Percentiles rank a stretch among this genome's conserved stretches.
These are phyloP conservation scores for Bisporella sp. DNA, from an alignment of 2,329 filamentous ascomycete genomes.

Conservation along the genomic window DNA sequence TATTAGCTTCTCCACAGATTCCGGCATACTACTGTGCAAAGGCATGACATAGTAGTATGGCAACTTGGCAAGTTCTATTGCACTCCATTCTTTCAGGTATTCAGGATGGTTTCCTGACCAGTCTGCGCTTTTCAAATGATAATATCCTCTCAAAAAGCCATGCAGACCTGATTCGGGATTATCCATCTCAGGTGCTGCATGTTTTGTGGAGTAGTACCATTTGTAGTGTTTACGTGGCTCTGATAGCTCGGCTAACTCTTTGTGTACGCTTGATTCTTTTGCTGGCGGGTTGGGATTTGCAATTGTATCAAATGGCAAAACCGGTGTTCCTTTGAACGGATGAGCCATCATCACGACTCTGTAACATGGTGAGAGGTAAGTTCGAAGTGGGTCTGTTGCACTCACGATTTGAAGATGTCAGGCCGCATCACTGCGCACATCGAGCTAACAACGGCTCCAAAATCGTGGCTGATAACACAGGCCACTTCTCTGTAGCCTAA, in stretches of 20 bases:
- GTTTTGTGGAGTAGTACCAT: slow-evolving; percentile 51
- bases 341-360: slow-evolving; percentile 56
- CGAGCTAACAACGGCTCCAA: slow-evolving; percentile 53
- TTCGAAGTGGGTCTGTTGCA: background rate
- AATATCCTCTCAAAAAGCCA: slow-evolving; percentile 58
- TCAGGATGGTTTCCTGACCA: slow-evolving; percentile 49
- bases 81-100: slow-evolving; percentile 48
- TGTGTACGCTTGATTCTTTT: slow-evolving; percentile 41
- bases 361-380: background rate
- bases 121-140: slow-evolving; percentile 59
- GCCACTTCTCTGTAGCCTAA: slow-evolving; percentile 51
- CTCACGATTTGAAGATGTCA: slow-evolving; percentile 52
- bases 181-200: slow-evolving; percentile 41
- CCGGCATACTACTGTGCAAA: slow-evolving; percentile 48
- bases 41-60: slow-evolving; percentile 66
- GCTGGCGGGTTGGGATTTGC: slow-evolving; percentile 19
- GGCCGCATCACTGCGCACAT: slow-evolving; percentile 55
- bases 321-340: slow-evolving; percentile 48
- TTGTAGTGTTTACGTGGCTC: slow-evolving; percentile 64
- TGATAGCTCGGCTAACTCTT: slow-evolving; percentile 43
- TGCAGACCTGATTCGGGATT: slow-evolving; percentile 44
- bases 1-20: slow-evolving; percentile 50
- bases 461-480: slow-evolving; percentile 60
- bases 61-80: slow-evolving; percentile 49
- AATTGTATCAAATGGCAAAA: slow-evolving; percentile 41